phyloP scores from a whole-genome alignment of 495 filamentous ascomycete genomes.

The Ramalina intermedia region DNA sequence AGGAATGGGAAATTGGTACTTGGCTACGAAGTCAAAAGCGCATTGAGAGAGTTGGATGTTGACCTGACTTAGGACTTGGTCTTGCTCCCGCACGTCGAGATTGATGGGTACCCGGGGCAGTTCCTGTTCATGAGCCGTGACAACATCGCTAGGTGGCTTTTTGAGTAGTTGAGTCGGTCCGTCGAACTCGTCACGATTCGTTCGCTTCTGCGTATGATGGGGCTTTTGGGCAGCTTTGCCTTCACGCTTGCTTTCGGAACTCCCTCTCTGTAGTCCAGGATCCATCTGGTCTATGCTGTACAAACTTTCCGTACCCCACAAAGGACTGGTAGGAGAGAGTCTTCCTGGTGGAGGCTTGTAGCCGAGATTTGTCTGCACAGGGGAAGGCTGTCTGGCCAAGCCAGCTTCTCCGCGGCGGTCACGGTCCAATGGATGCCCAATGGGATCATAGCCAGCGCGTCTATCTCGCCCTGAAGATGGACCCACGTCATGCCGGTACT shows the following conservation, averaged over 20 bases:
- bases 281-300: too few species aligned
- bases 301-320: too few species aligned
- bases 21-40: conserved; percentile 79
- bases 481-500: background rate
- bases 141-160: conserved; percentile 45
- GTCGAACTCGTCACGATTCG: conserved; percentile 82
- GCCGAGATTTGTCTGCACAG: too few species aligned
- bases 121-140: conserved; percentile 61
- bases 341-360: too few species aligned
- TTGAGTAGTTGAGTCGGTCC: conserved; percentile 69
- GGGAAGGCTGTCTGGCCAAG: too few species aligned
- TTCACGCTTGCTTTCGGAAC: conserved; percentile 6
- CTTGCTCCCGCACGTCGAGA: conserved; percentile 69
- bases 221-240: conserved; percentile 10
- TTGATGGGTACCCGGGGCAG: conserved; percentile 70
- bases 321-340: too few species aligned
- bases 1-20: conserved; percentile 79
- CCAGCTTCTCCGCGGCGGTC: too few species aligned
- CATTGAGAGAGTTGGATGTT: conserved; percentile 75
- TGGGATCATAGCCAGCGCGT: background rate
- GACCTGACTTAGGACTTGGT: conserved; percentile 60
- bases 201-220: conserved; percentile 45
- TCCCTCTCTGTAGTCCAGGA: background rate
- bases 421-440: background rate
- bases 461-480: conserved; percentile 4